phyloP scores from a whole-genome alignment of 2,329 filamentous ascomycete species.

The Trichothecium roseum region DNA sequence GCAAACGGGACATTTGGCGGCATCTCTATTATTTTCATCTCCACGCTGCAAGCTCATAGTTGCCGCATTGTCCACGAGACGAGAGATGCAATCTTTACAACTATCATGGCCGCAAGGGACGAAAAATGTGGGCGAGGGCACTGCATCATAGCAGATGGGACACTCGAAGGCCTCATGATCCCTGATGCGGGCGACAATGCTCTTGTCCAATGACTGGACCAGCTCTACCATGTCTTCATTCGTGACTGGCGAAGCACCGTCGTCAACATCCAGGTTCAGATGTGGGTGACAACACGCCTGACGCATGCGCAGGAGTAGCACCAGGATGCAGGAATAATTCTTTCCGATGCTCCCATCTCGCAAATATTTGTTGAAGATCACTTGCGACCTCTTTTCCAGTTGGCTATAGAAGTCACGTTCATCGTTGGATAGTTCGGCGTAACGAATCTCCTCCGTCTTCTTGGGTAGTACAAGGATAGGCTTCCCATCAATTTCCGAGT shows the following conservation, averaged over 20 bases:
- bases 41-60: conserved; percentile 34
- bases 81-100: conserved; percentile 67
- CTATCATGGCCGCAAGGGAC: conserved; percentile 75
- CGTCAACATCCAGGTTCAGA: conserved; percentile 21
- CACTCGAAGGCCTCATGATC: conserved; percentile 57
- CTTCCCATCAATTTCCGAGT: conserved; percentile 67
- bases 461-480: conserved; percentile 69
- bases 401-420: conserved; percentile 72
- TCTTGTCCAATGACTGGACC: conserved; percentile 46
- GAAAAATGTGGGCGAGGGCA: conserved; percentile 66
- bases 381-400: conserved; percentile 56
- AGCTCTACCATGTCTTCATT: conserved; percentile 47
- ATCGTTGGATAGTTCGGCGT: conserved; percentile 59
- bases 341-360: conserved; percentile 55
- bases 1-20: conserved; percentile 60
- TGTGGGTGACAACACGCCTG: conserved; percentile 47
- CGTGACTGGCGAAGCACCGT: conserved; percentile 27
- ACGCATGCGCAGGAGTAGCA: conserved; percentile 70
- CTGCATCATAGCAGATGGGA: conserved; percentile 70
- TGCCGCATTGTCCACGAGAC: conserved; percentile 51
- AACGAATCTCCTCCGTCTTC: conserved; percentile 67
- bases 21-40: conserved; percentile 44
- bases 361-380: conserved; percentile 70
- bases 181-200: conserved; percentile 59
- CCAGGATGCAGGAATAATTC: conserved; percentile 68